phyloP scores from a whole-genome alignment of 495 filamentous ascomycete species.

The Cenococcum geophilum region DNA sequence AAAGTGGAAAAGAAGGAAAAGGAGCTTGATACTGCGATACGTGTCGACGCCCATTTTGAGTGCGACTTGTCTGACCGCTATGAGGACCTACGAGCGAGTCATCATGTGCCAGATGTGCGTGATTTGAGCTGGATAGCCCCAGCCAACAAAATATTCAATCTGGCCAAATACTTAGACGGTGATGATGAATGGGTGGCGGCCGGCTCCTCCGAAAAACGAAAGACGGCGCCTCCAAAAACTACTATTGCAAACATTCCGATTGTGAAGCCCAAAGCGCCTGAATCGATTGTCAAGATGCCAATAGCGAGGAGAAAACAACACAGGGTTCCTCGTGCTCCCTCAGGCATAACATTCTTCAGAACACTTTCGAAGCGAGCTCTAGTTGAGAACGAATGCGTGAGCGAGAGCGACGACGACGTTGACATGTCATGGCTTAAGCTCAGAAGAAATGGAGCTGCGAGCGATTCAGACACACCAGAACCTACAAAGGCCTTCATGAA shows the following conservation, averaged over 20 bases:
- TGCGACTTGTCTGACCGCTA: background rate
- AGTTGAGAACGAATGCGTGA: conserved; percentile 8
- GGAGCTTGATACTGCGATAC: background rate
- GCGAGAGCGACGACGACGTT: conserved; percentile 23
- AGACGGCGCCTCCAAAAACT: background rate
- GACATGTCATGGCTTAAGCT: conserved; percentile 17
- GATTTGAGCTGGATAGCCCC: conserved; percentile 3
- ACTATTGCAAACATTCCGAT: background rate
- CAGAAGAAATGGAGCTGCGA: conserved; percentile 1
- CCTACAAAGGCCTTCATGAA: conserved; percentile 9
- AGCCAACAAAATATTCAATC: background rate
- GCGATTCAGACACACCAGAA: conserved; percentile 3
- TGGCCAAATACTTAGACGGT: background rate
- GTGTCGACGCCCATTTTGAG: background rate
- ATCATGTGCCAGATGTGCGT: background rate
- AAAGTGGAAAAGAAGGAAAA: background rate
- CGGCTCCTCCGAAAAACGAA: background rate
- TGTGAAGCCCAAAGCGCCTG: conserved; percentile 2
- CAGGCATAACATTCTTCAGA: conserved; percentile 13
- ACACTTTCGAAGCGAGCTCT: conserved; percentile 14
- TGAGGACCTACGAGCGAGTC: conserved; percentile 1
- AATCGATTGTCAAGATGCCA: background rate
- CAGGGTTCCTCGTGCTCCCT: conserved; percentile 7
- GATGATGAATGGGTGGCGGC: conserved; percentile 1
- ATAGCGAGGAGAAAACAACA: conserved; percentile 12